Evolutionary conservation across 2,329 filamentous ascomycete species (phyloP).

Genomic region (Aspergillus puulaauensis): DNA sequence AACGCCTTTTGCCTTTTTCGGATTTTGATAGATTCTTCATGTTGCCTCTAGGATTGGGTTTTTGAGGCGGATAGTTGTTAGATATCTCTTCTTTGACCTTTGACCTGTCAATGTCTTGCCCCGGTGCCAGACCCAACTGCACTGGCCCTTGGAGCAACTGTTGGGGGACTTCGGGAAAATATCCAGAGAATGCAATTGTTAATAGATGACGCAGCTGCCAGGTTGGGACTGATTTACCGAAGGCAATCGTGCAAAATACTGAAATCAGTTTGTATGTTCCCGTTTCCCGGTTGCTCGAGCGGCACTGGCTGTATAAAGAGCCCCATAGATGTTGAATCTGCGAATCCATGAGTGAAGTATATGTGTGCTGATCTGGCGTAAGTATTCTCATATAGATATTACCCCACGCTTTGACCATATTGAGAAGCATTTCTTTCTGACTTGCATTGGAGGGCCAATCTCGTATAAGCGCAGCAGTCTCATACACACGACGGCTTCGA

Average conservation of each 20-base stretch:
- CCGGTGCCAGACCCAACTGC: not conserved
- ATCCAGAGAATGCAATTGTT: not conserved
- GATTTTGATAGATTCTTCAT: not conserved
- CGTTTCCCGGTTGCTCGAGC: not conserved
- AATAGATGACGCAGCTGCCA: not conserved
- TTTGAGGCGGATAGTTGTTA: slow-evolving; percentile 6
- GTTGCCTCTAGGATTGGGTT: not conserved
- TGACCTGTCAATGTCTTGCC: not conserved
- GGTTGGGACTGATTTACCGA: slow-evolving; percentile 2
- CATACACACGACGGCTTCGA: not conserved
- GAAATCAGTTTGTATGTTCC: slow-evolving; percentile 19
- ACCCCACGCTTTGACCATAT: not conserved
- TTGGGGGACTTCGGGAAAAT: not conserved
- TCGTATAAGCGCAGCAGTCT: not conserved
- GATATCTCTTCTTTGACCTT: not conserved
- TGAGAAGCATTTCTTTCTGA: not conserved
- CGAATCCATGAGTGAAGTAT: not conserved
- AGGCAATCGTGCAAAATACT: slow-evolving; percentile 19
- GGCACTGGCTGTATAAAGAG: slow-evolving; percentile 17
- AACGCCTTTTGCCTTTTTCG: not conserved
- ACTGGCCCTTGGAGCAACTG: not conserved
- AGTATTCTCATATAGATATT: not conserved
- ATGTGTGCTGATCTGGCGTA: not conserved
- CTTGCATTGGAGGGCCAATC: not conserved
- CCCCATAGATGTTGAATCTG: slow-evolving; percentile 1